Evolutionary conservation across 441 rosid species (phyloP), one percentile per base, ranked within the genome.

Genomic region (Adansonia rubrostipa): DNA sequence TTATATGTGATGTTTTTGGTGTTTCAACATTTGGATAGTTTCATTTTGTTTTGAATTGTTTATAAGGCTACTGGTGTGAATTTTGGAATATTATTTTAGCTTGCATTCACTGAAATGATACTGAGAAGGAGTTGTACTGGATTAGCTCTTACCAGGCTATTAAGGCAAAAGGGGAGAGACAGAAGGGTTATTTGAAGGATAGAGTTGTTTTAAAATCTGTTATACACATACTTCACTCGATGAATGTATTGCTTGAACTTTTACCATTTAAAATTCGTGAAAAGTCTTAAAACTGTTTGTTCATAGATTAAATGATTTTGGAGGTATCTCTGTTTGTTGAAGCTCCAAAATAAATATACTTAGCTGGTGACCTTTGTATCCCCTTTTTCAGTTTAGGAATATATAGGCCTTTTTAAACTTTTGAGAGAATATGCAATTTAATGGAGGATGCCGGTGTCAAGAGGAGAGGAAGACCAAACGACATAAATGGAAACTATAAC

Each of bases 301-400:
- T 22, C 56, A 69, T 69, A 19, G 54, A 68, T 68, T 24, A 50
- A 50, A 53, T 71, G 47, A 71, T 33, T n/a, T 33, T 33, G 48
- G 75, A 33, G 60, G 54, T 53, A 71, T 71, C 61, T 71, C 45
- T 71, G 45, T 53, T 71, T 71, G 45, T 53, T 71, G n/a, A 71
- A 54, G 62, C 14, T 53, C 24, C 47, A 71, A 8, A 48, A 69
- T 47, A 2, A 48, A 50, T 70, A 70, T 4, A 6, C 75, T 71
- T 9, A 28, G 48, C 62, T 53, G 40, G 48, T 53, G 48, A 33
- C 22, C 13, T 10, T 28, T 53, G 28, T 53, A 53, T 70, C 61
- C 22, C 22, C 50, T 22, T 4, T 53, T 71, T 4, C 33, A 19
- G 10, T 4, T 9, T 71, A 71, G 75, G 60, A 70, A 15, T 22